Base-by-base conservation (phyloP, 129 eudicot genomes). In the Lonicera japonica region DNA sequence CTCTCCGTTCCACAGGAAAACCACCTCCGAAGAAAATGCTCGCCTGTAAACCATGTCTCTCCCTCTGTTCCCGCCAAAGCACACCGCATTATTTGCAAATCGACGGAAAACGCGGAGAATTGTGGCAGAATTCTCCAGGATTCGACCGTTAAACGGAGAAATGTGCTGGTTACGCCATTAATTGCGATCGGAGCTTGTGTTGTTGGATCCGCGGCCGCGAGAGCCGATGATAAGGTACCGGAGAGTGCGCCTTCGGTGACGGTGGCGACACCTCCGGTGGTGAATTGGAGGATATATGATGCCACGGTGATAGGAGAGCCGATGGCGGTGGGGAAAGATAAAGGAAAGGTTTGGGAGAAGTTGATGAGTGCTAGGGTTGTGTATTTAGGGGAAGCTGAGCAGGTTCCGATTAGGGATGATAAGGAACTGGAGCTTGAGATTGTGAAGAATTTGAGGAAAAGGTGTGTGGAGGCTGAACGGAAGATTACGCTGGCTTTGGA, bases 231-330 rank as follows among this genome's bases (percentile, higher is more conserved):
- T 73, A 81, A 77, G 61, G 25, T 43, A 56, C 48, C 75, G 59
- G 69, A 46, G 77, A 74, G 25, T 17, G 22, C 55, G 21, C 38
- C 65, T 48, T 15, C 71, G 24, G 59, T 25, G 59, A 36, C 15
- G 1, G 52, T 25, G 22, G 63, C 24, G 19, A 67, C 24, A 59
- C 65, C 66, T 57, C 24, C 64, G 73, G 54, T 60, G 65, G 65
- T 34, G 15, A 83, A 55, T 60, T 82, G 91, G 76, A 85, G 99
- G 85, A 82, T 92, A n/a, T 92, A 92, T 39, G 99, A 92, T 66
- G 95, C 99, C 51, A 82, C 91, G 60, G 95, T 68, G 76, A 92
- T 92, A 0, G 99, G 99, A 67, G 99, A 92, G 75, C 99, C 99
- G 45, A 60, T 87, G 95, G 99, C 96, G 67, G 21, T 92, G 75